Base-by-base conservation (phyloP, 2,329 filamentous ascomycete genomes). In the Fusarium sp. region DNA sequence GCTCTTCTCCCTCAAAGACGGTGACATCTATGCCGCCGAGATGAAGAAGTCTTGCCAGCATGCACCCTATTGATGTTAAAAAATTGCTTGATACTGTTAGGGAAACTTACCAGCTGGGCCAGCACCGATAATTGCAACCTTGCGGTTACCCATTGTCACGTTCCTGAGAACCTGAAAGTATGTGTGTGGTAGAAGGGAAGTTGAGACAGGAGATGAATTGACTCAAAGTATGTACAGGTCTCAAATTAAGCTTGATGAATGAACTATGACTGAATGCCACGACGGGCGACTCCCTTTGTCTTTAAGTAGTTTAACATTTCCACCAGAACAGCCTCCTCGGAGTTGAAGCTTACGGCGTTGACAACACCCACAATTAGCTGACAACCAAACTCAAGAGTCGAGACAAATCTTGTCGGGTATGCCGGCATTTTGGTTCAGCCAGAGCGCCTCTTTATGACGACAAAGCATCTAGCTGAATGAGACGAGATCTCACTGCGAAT, bases 1-100 rank as follows among this genome's bases (percentile, higher is more conserved):
- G 79, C 7, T 76, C 58, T 27, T 86, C 83, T 49, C 79, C 77
- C 75, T 88, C 83, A 69, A 83, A 89, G 25, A 89, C 76, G 6
- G 80, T 83, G 64, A 82, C 81, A 4, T 83, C 74, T 53, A 86
- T 78, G 51, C 77, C 76, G 61, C 82, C 78, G n/a, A 80, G 74
- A 54, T 83, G 78, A 7, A 89, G 81, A 34, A 89, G 80, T 18
- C 83, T 82, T 40, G 84, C 86, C n/a, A 76, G 55, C 58, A 73
- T 67, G 33, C 75, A 76, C 7, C 75, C 75, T 76, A 8, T 23
- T 5, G 5, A 7, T 62, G 61, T 74, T 18, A 73, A 53, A 23
- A 33, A 18, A n/a, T 34, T 1, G 14, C 6, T 18, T 29, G 29
- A 13, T 38, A 31, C 38, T 8, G 44, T 38, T 29, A 14, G 25